Evolutionary conservation across 2,329 filamentous ascomycete genomes (phyloP).

Genomic region (Sordariomycetes sp.): DNA sequence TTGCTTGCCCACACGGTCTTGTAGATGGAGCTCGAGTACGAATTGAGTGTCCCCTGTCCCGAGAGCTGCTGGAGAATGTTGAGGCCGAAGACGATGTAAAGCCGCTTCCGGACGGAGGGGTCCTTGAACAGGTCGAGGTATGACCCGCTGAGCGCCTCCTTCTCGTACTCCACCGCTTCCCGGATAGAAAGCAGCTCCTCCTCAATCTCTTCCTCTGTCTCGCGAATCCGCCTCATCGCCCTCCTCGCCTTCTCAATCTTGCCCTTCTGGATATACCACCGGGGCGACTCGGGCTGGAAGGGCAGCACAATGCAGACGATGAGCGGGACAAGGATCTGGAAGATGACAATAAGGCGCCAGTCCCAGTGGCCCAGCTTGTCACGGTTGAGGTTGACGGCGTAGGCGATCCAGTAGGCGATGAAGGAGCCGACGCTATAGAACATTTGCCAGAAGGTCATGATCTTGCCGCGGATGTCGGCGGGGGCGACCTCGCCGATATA

Average conservation of each 20-base stretch:
- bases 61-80: conserved; percentile 62
- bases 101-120: conserved; percentile 51
- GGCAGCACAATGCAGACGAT: conserved; percentile 52
- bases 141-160: conserved; percentile 46
- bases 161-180: conserved; percentile 59
- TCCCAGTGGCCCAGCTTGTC: conserved; percentile 53
- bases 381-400: conserved; percentile 19
- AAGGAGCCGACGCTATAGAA: conserved; percentile 52
- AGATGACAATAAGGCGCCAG: conserved; percentile 61
- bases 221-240: conserved; percentile 46
- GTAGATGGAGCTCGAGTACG: conserved; percentile 62
- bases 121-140: conserved; percentile 60
- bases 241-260: conserved; percentile 46
- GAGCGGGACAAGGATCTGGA: conserved; percentile 22
- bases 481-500: conserved; percentile 60
- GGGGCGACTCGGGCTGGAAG: conserved; percentile 54
- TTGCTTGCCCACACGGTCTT: conserved; percentile 50
- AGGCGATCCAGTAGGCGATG: conserved; percentile 16
- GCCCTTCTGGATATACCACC: conserved; percentile 53
- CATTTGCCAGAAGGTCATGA: conserved; percentile 54
- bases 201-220: conserved; percentile 52
- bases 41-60: conserved; percentile 60
- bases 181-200: conserved; percentile 51
- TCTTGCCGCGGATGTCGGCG: conserved; percentile 47
- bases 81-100: conserved; percentile 50